Base-by-base conservation (phyloP, 768 basidiomycete species). In the Auricularia heimuer region DNA sequence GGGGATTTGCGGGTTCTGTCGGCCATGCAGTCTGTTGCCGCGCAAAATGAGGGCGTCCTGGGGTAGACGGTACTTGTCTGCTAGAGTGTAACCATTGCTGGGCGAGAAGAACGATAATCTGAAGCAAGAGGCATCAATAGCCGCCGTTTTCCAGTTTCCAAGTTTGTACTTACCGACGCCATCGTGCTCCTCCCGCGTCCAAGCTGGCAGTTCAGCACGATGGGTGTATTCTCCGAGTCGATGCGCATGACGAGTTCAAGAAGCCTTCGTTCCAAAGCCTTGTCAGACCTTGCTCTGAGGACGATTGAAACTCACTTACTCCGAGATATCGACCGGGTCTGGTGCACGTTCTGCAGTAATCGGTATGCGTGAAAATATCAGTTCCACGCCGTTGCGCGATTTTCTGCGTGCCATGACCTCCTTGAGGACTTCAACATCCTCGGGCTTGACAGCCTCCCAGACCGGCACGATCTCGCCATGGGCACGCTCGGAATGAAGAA, bases 201-300 rank as follows among this genome's bases (percentile, higher is more conserved):
- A 14, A 99, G 83, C 71, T 99, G 97, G 70, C 95, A 97, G 71
- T 98, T 99, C 42, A 99, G 83, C 18, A 99, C 87, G 65, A 98
- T 89, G 0, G 90, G 90, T 0, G 89, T 88, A 45, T 83, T 81
- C 24, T 82, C 80, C 6, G 87, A 82, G 63, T 85, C 79, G 4
- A 85, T 85, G 10, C 87, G 80, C 45, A 93, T 79, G 35, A 90
- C 87, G 1, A 94, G 81, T 21, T 90, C 86, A 66, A 94, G 87
- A 33, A 96, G 79, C 34, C 67, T 91, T 88, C 67, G 29, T 29
- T 29, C 29, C 29, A 29, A 29, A 29, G 29, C 29, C 29, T 29
- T 29, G 79, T 85, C 61, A 91, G 58, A 45, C 62, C 16, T 45
- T 33, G 36, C 29, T 36, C 36, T 33, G 29, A 42, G 54, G 3